These are phyloP conservation scores for Ustilago tritici DNA, from an alignment of 1,284 basidiomycete species.

Conservation along the genomic window DNA sequence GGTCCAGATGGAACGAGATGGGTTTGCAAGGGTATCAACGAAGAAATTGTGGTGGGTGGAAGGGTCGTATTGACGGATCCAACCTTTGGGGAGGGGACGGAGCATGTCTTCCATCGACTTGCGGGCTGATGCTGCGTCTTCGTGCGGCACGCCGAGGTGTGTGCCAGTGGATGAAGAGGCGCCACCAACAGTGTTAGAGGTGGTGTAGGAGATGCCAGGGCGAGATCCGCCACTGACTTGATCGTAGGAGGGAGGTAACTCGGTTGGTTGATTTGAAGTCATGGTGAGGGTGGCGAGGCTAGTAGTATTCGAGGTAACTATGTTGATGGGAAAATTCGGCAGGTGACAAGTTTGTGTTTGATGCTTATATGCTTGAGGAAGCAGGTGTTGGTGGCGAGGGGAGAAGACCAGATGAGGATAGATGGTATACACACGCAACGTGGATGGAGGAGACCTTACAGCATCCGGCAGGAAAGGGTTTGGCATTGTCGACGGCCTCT, in stretches of 20 bases:
- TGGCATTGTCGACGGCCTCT: neutral
- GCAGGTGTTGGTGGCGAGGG: conserved; percentile 2
- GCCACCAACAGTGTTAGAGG: neutral
- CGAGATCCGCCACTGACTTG: conserved; percentile 32
- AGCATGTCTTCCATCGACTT: conserved; percentile 54
- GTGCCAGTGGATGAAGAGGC: conserved; percentile 7
- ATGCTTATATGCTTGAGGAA: neutral
- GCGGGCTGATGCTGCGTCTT: conserved; percentile 17
- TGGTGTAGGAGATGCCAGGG: conserved; percentile 5
- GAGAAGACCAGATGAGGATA: neutral
- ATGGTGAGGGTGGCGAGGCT: neutral
- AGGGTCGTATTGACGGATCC: conserved; percentile 66
- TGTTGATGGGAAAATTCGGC: neutral
- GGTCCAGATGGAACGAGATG: conserved; percentile 68
- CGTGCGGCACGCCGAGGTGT: conserved; percentile 21
- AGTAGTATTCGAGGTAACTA: neutral
- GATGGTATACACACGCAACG: neutral
- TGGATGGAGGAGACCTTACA: neutral
- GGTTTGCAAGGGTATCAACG: conserved; percentile 64
- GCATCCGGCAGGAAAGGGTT: neutral
- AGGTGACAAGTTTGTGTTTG: neutral
- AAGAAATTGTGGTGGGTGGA: conserved; percentile 59
- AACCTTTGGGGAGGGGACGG: conserved; percentile 58
- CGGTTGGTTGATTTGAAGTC: conserved; percentile 20
- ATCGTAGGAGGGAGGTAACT: conserved; percentile 48